A percentile compares a stretch with the other conserved stretches of the same genome.
Evolutionary conservation across 176 grass and related monocot species (phyloP).

Genomic region (Hordeum marinum): DNA sequence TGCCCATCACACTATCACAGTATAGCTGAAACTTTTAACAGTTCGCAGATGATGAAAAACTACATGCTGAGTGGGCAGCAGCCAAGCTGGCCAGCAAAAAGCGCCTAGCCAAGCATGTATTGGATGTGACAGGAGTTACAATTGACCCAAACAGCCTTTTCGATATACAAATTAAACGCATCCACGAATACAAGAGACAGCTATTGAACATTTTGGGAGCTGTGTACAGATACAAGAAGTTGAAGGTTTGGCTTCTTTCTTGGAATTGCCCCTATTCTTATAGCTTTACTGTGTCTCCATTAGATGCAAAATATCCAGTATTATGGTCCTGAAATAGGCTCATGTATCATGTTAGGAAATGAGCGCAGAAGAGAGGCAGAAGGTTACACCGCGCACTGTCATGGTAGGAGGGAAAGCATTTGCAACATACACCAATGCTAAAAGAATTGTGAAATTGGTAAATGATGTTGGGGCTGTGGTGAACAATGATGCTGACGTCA

Average conservation of each 20-base stretch:
- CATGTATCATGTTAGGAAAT: constrained; percentile 54
- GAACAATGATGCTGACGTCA: constrained; percentile 71
- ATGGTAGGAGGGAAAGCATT: constrained; percentile 84
- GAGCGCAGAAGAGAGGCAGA: constrained; percentile 48
- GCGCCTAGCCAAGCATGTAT: constrained; percentile 61
- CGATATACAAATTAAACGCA: constrained; percentile 84
- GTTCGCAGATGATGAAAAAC: constrained; percentile 68
- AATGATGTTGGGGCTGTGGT: constrained; percentile 76
- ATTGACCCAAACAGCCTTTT: constrained; percentile 66
- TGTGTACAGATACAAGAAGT: constrained; percentile 77
- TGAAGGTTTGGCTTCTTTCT: constrained; percentile 47
- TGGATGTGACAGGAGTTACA: constrained; percentile 51
- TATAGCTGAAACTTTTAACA: constrained; percentile 32
- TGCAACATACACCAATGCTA: constrained; percentile 81
- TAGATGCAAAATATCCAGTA: background rate
- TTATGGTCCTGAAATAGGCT: constrained; percentile 22
- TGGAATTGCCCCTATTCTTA: background rate
- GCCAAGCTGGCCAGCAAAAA: constrained; percentile 73
- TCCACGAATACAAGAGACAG: constrained; percentile 86
- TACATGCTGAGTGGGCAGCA: constrained; percentile 68
- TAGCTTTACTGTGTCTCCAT: background rate
- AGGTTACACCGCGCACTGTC: constrained; percentile 57
- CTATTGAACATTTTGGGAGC: constrained; percentile 72
- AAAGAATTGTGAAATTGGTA: constrained; percentile 77
- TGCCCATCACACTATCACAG: constrained; percentile 10